phyloP scores from a whole-genome alignment of 1,284 basidiomycete species.

The Heimioporus retisporus region DNA sequence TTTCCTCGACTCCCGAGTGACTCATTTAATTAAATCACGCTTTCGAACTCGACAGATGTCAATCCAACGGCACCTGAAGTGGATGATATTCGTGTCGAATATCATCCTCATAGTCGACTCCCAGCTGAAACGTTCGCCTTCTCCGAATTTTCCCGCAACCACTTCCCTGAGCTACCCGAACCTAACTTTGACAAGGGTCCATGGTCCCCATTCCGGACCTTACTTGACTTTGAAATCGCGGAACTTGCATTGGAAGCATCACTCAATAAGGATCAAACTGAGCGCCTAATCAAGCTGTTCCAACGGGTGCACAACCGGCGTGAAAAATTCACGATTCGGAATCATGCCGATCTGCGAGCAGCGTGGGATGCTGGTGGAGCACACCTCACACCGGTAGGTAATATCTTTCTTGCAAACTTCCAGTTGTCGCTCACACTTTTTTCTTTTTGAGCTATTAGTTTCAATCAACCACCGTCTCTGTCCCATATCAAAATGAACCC shows the following conservation, averaged over 20 bases:
- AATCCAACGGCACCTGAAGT: neutral
- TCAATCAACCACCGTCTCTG: slow-evolving; percentile 3
- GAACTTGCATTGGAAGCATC: slow-evolving; percentile 15
- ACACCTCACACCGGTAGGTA: slow-evolving; percentile 17
- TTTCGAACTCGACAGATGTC: too few species aligned
- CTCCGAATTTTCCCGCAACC: slow-evolving; percentile 6
- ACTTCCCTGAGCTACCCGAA: neutral
- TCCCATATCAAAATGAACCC: slow-evolving; percentile 15
- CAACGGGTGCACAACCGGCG: neutral
- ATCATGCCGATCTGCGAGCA: slow-evolving; percentile 12
- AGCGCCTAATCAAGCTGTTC: slow-evolving; percentile 2
- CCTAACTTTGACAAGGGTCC: neutral
- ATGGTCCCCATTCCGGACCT: slow-evolving; percentile 16
- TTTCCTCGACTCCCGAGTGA: too few species aligned
- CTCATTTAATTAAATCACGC: too few species aligned
- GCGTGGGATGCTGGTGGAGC: slow-evolving; percentile 16
- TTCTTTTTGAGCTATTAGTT: slow-evolving; percentile 12
- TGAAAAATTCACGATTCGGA: slow-evolving; percentile 12
- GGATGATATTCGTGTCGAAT: slow-evolving; percentile 17
- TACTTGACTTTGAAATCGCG: slow-evolving; percentile 21
- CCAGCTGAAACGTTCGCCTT: neutral
- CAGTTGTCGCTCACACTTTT: too few species aligned
- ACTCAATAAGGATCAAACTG: slow-evolving; percentile 13
- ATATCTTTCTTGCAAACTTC: neutral
- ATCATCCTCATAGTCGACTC: slow-evolving; percentile 9